These are phyloP conservation scores for Saccharomycopsis oosterbeekiorum DNA, from an alignment of 805 yeast species.

Conservation along the genomic window DNA sequence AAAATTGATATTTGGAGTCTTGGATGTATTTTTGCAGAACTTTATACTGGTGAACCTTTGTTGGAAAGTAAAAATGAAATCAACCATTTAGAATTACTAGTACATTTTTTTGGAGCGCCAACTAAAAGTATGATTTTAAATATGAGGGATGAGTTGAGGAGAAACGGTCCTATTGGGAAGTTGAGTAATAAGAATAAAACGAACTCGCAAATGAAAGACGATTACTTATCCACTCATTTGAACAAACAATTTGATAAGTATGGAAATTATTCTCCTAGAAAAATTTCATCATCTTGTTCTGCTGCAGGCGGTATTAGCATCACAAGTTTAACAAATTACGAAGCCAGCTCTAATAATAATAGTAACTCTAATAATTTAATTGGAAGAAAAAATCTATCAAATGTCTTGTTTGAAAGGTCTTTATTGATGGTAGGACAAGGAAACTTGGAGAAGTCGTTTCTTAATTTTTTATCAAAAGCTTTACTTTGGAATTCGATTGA, in stretches of 20 bases:
- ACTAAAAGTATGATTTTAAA: conserved; percentile 30
- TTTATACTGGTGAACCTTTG: conserved; percentile 78
- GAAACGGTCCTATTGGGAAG: conserved; percentile 28
- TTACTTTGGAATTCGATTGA: conserved; percentile 24
- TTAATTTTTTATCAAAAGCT: conserved; percentile 1
- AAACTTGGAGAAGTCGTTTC: conserved; percentile 1
- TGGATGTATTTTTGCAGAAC: conserved; percentile 78
- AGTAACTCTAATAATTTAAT: neutral
- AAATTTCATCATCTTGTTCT: neutral
- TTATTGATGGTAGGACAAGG: neutral
- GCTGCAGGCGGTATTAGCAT: neutral
- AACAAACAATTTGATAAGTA: neutral
- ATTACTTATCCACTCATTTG: neutral
- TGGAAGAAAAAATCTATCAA: neutral
- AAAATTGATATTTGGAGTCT: conserved; percentile 91
- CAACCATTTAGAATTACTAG: conserved; percentile 64
- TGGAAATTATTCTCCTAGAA: neutral
- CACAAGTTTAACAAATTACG: neutral
- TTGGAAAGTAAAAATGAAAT: conserved; percentile 80
- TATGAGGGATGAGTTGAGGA: conserved; percentile 31
- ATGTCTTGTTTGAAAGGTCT: neutral
- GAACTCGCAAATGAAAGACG: neutral
- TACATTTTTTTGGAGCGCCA: conserved; percentile 82
- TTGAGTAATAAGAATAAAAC: conserved; percentile 11
- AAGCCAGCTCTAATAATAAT: neutral